These are phyloP conservation scores for Sclerospora graminicola DNA, from an alignment of 352 stramenopile genomes.

Conservation along the genomic window DNA sequence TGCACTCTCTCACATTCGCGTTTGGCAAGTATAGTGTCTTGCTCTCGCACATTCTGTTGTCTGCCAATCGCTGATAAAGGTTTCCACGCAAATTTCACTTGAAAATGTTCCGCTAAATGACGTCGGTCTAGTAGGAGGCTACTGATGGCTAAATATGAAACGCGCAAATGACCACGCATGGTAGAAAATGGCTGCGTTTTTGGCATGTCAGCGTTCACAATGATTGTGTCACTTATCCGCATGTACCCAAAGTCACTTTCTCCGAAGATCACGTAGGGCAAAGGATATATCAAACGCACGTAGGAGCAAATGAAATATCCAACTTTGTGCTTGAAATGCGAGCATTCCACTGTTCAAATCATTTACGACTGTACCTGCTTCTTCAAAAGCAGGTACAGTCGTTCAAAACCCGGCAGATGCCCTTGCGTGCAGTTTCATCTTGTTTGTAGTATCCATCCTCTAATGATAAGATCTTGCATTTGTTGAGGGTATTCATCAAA, in stretches of 20 bases:
- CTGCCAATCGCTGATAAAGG: conserved; percentile 34
- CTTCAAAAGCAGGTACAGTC: no score
- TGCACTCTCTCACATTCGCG: conserved; percentile 45
- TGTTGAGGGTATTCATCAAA: conserved; percentile 47
- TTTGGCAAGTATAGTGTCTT: conserved; percentile 50
- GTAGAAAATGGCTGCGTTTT: conserved; percentile 44
- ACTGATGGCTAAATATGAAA: conserved; percentile 30
- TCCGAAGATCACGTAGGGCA: conserved; percentile 41
- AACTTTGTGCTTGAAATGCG: no score
- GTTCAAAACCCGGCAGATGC: no score
- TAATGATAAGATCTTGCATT: no score
- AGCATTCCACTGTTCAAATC: no score
- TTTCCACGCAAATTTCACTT: conserved; percentile 37
- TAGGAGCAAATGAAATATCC: no score
- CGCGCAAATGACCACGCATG: no score
- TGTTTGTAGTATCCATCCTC: no score
- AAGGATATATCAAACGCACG: no score
- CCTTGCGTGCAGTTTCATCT: conserved; percentile 62
- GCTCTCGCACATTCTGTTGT: conserved; percentile 56
- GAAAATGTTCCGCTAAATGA: conserved; percentile 10
- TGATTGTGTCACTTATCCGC: conserved; percentile 39
- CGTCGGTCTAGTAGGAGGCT: conserved; percentile 21
- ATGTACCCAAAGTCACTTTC: no score
- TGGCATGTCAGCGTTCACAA: no score
- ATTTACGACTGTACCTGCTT: no score